Percentiles rank a stretch among this genome's conserved stretches.
phyloP scores from a whole-genome alignment of 129 eudicot species.

The Silybum marianum region DNA sequence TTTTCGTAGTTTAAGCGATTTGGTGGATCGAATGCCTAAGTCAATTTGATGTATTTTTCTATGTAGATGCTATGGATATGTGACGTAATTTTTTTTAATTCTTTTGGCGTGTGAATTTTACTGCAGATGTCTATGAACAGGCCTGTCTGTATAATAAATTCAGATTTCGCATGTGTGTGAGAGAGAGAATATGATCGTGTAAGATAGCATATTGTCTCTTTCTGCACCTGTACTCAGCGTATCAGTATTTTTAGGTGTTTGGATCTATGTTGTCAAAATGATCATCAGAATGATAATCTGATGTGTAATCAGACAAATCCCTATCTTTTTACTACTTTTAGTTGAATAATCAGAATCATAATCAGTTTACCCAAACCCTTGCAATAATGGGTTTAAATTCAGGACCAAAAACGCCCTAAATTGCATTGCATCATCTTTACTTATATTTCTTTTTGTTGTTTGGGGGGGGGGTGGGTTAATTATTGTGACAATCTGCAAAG shows the following conservation, averaged over 20 bases:
- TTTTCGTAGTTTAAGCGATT: neutral
- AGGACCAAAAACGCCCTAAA: too few species aligned
- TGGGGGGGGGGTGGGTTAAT: neutral
- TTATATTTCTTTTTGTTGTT: too few species aligned
- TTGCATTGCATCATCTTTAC: too few species aligned
- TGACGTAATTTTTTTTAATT: neutral
- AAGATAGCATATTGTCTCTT: slow-evolving; percentile 8
- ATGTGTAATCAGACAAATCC: neutral
- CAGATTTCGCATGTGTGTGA: slow-evolving; percentile 1
- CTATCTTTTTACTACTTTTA: neutral
- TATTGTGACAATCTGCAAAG: neutral
- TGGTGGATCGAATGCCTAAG: neutral
- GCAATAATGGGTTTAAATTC: too few species aligned
- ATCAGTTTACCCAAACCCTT: too few species aligned
- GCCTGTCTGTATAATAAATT: neutral
- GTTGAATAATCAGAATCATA: too few species aligned
- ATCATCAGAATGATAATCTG: neutral
- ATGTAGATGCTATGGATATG: neutral
- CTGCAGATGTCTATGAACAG: slow-evolving; percentile 1
- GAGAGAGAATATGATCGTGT: slow-evolving; percentile 8
- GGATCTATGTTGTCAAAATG: neutral
- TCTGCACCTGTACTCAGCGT: neutral
- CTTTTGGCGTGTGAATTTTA: neutral
- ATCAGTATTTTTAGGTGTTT: neutral
- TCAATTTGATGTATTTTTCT: neutral